Evolutionary conservation across 2,329 filamentous ascomycete genomes (phyloP), one percentile per base, ranked within the genome.

Genomic region (Colletotrichum musae): DNA sequence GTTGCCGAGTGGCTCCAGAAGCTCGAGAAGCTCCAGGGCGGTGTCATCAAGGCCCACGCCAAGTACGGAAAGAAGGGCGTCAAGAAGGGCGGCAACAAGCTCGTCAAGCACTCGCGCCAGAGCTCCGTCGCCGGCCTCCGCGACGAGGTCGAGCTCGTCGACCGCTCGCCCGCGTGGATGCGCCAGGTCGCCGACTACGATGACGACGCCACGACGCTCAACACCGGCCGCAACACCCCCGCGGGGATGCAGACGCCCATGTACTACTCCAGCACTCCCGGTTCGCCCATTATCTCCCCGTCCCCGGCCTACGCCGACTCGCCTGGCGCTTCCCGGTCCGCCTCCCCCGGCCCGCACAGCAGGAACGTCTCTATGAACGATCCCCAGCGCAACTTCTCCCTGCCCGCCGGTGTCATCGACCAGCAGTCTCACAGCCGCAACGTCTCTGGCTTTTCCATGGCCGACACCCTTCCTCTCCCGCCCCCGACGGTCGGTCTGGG

Each of bases 1-100:
- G 89, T 92, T 12, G 87, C 87, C 6, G 88, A 91, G 74, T 92
- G 90, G 90, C 83, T 91, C 58, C 87, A 91, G 74, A 88, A 89
- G 71, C 79, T 92, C 13, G 89, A 91, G 70, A 89, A 87, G 54
- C 82, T 92, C 21, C 89, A 92, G 74, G 80, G 80, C 10, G 88
- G 86, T 13, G 84, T 89, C 1, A 91, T 92, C 75, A 85, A 86
- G 58, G 83, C 89, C 52, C 77, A 78, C 62, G 67, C 74, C 24
- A 79, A 78, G 69, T 59, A 70, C 39, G 67, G 67, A 18, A 70
- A 70, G 26, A 70, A 70, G 62, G 67, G 67, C 21, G 21, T 61
- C 51, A 66, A 60, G 51, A 70, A 70, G 56, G 67, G 67, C 57
- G 67, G 67, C 57, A 70, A 70, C 39, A 62, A 67, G 4, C 67